phyloP scores from a whole-genome alignment of 345 rosid genomes.

The Sonneratia alba region DNA sequence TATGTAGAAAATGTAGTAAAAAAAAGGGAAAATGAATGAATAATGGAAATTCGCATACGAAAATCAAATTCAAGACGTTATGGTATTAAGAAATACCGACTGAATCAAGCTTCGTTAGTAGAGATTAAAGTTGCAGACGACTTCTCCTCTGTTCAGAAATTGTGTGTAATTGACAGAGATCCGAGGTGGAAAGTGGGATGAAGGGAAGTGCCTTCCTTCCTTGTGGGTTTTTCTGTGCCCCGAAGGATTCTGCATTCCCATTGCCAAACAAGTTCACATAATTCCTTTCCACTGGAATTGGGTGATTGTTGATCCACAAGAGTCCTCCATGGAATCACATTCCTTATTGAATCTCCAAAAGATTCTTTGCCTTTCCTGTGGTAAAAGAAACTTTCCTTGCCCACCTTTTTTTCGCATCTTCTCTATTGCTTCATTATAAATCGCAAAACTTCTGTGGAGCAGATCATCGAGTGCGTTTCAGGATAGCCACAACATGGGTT shows the following conservation, averaged over 20 bases:
- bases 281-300: conserved; percentile 10
- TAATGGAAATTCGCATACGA: too few species aligned
- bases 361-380: conserved; percentile 30
- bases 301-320: conserved; percentile 2
- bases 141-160: too few species aligned
- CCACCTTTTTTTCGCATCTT: not conserved
- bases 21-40: too few species aligned
- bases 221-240: not conserved
- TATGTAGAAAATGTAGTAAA: too few species aligned
- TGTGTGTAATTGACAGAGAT: not conserved
- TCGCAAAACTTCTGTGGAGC: not conserved
- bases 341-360: conserved; percentile 22
- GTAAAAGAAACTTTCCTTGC: conserved; percentile 24
- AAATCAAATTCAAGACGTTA: too few species aligned
- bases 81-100: too few species aligned
- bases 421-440: not conserved
- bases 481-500: conserved; percentile 3
- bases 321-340: conserved; percentile 27
- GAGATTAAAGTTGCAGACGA: too few species aligned
- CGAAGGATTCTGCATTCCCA: not conserved
- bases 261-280: not conserved
- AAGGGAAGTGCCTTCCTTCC: not conserved
- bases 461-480: conserved; percentile 1
- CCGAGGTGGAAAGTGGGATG: not conserved
- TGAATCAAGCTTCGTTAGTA: too few species aligned